Evolutionary conservation across 805 yeast species (phyloP), one percentile per base, ranked within the genome.

Genomic region (Wickerhamiella parazyma): DNA sequence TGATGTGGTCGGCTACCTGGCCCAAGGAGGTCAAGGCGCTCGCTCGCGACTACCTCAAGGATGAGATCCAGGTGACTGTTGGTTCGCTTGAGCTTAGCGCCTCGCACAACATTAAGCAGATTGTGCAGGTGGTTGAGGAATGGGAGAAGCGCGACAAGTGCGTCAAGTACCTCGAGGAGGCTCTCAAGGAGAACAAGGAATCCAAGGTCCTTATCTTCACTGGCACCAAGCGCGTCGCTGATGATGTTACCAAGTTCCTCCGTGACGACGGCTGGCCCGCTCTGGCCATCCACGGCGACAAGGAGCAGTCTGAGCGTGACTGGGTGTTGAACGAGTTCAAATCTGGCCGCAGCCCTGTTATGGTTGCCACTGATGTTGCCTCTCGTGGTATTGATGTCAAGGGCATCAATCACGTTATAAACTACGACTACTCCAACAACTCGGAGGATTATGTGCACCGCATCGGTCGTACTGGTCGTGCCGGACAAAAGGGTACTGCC

Each of bases 1-100:
- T 89, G 57, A 85, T 91, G 96, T 91, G 97, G 97, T 89, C 97
- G 50, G 98, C 98, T 55, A 91, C 98, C 45, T 91, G 98, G 98
- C 98, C 98, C 58, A 89, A 87, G 74, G 94, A 85, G 66, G 97
- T 91, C 51, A 93, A 89, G 72, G 72, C 78, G 54, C 73, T 91
- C 61, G 93, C 96, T 53, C 75, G 80, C 58, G 98, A 91, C 65
- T 91, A 84, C 66, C 73, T 89, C 62, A 67, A 75, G 45, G 95
- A 91, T 63, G 91, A 89, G 60, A 89, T 91, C 61, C 97, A 91
- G 71, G 97, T 91, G 54, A 89, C 83, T 59, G 70, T 91, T 64
- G 98, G 98, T 66, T 91, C 97, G 46, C 38, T 40, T 16, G 97
- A 89, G 66, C 74, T 91, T 57, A 70, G 96, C 58, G 98, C 98